Percentiles rank a stretch among this genome's conserved stretches.
These are phyloP conservation scores for Colletotrichum sp. DNA, from an alignment of 2,329 filamentous ascomycete genomes.

Conservation along the genomic window DNA sequence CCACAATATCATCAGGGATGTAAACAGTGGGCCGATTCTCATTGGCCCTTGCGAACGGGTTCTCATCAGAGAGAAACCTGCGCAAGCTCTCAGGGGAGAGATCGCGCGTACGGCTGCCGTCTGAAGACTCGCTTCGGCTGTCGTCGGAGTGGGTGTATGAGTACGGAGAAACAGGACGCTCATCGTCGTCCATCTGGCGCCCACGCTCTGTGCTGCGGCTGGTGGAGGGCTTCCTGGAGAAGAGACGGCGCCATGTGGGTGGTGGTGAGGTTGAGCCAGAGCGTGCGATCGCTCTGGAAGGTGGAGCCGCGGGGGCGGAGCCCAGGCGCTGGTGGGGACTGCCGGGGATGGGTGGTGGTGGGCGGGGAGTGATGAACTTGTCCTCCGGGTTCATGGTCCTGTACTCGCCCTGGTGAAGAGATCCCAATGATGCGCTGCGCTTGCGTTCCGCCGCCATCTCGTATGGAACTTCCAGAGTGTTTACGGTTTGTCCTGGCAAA, in stretches of 20 bases:
- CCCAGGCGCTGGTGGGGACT: conserved; percentile 37
- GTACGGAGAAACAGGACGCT: conserved; percentile 23
- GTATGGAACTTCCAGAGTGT: conserved; percentile 80
- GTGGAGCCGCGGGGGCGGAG: conserved; percentile 35
- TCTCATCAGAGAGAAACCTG: conserved; percentile 56
- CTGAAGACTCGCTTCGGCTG: conserved; percentile 39
- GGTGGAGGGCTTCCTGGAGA: conserved; percentile 44
- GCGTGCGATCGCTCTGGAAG: conserved; percentile 28
- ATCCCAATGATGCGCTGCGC: conserved; percentile 71
- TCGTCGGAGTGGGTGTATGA: conserved; percentile 32
- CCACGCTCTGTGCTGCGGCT: conserved; percentile 38
- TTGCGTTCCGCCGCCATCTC: conserved; percentile 64
- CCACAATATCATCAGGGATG: conserved; percentile 40
- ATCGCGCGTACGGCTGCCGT: conserved; percentile 51
- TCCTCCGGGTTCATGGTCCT: conserved; percentile 81
- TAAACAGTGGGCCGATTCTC: conserved; percentile 34
- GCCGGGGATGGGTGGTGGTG: conserved; percentile 43
- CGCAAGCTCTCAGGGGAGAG: conserved; percentile 62
- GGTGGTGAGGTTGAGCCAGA: conserved; percentile 53
- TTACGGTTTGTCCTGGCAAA: conserved; percentile 86
- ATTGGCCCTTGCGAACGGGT: conserved; percentile 25
- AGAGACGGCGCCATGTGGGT: conserved; percentile 58
- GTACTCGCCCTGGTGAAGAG: conserved; percentile 61
- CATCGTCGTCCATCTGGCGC: conserved; percentile 33
- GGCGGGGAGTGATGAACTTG: conserved; percentile 74